A percentile compares a stretch with the other conserved stretches of the same genome.
Evolutionary conservation across 108 stramenopile species (phyloP).

Genomic region (Discostella pseudostelligera): DNA sequence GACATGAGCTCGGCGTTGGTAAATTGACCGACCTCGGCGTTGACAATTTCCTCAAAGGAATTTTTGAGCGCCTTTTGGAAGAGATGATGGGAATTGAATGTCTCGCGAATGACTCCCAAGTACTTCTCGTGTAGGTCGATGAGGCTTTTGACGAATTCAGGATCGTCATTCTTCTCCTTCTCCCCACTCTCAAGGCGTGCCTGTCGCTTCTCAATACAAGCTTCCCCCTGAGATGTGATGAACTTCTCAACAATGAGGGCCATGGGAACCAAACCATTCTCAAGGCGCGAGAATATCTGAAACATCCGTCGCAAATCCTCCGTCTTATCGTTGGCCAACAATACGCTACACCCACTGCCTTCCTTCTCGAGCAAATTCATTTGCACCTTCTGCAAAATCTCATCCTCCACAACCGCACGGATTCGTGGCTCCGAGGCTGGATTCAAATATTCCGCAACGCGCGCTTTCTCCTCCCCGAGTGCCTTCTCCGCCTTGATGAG

Average conservation of each 20-base stretch:
- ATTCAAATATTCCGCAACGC: conserved; percentile 94
- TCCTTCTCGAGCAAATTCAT: conserved; percentile 95
- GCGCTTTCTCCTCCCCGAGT: conserved; percentile 81
- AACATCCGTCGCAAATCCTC: conserved; percentile 98
- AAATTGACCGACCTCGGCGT: conserved; percentile 94
- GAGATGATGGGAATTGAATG: conserved; percentile 90
- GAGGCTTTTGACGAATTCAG: conserved; percentile 94
- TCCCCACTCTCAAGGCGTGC: conserved; percentile 84
- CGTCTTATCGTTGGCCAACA: conserved; percentile 95
- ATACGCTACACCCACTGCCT: conserved; percentile 90
- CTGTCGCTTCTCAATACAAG: conserved; percentile 87
- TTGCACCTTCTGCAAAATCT: conserved; percentile 93
- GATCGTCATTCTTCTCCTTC: conserved; percentile 95
- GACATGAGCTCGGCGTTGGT: conserved; percentile 98
- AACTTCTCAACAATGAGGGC: conserved; percentile 87
- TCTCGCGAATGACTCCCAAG: conserved; percentile 84
- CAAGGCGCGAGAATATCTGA: conserved; percentile 89
- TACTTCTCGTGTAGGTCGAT: conserved; percentile 97
- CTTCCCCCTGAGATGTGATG: conserved; percentile 83
- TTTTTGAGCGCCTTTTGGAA: conserved; percentile 99
- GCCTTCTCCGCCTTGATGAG: conserved; percentile 96
- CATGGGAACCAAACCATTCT: conserved; percentile 94
- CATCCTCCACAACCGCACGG: conserved; percentile 90
- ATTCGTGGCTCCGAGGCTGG: conserved; percentile 87
- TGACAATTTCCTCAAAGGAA: conserved; percentile 97